Evolutionary conservation across 1,284 basidiomycete genomes (phyloP), one percentile per base, ranked within the genome.

Genomic region (Phlebopus sp.): DNA sequence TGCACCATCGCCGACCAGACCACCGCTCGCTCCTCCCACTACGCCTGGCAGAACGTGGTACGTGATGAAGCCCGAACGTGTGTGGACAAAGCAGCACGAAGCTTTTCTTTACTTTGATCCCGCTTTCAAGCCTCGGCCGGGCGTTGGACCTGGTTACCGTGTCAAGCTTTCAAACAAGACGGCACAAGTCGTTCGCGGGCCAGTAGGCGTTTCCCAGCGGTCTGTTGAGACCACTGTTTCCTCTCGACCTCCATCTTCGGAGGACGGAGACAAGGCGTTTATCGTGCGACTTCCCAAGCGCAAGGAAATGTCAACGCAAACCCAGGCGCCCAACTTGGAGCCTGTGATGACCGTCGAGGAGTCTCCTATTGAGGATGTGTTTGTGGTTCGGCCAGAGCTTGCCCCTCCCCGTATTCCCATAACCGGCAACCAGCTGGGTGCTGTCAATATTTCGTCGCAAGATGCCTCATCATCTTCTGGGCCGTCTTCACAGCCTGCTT

Each of bases 61-160:
- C 58, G 67, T 76, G 4, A 80, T 81, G 78, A 88, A 86, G 62
- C 87, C 86, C 6, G 87, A 90, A 61, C 76, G 76, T 36, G 75
- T 81, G 56, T 90, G 85, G 85, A 90, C 87, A 4, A 88, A 88
- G 57, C 85, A 88, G 50, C 79, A 82, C 53, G 86, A 90, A 58
- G 74, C 72, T 1, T 86, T 81, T 62, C 77, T 90, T 19, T 83
- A 82, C 68, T 73, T 76, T 44, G 85, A 89, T 44, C 59, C 73
- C 17, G 63, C 76, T 19, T 67, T 79, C 17, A 84, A 82, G 60
- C 73, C 79, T 17, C 78, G 79, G 27, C 68, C 67, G 13, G 79
- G 81, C 29, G 75, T 78, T 40, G 75, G 73, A 4, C 70, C 74
- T 19, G 72, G 68, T 14, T 75, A 79, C 52, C 77, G 82, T 32